Percentiles rank a stretch among this genome's conserved stretches.
Evolutionary conservation across 352 stramenopile species (phyloP).

Genomic region (Phytopythium helicoides): DNA sequence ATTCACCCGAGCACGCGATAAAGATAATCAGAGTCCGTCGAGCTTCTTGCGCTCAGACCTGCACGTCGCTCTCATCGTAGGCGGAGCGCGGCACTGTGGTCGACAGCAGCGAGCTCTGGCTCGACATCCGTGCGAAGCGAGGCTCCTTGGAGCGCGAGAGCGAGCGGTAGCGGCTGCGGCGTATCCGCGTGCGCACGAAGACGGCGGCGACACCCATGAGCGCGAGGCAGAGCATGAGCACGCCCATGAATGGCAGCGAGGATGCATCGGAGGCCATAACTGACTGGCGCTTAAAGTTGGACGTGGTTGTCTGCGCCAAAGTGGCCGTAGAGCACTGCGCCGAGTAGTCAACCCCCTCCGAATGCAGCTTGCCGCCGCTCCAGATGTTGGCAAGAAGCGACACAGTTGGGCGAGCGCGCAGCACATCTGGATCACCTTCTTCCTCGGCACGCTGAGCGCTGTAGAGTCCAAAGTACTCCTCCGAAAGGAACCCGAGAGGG

Average conservation of each 20-base stretch:
- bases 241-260: not conserved
- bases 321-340: not conserved
- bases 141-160: not conserved
- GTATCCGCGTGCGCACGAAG: not conserved
- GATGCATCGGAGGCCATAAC: not conserved
- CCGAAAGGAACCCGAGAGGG: slow-evolving; percentile 57
- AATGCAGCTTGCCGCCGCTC: slow-evolving; percentile 24
- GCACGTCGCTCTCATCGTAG: not conserved
- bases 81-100: no score
- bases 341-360: slow-evolving; percentile 35
- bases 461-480: slow-evolving; percentile 66
- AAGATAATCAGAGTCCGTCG: no score
- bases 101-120: slow-evolving; percentile 3
- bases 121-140: not conserved
- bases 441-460: slow-evolving; percentile 15
- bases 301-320: not conserved
- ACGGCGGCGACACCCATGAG: not conserved
- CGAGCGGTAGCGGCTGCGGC: slow-evolving; percentile 6
- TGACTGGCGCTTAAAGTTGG: slow-evolving; percentile 1
- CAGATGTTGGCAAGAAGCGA: slow-evolving; percentile 47
- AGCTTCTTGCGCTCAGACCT: not conserved
- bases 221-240: not conserved
- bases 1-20: no score
- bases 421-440: slow-evolving; percentile 20
- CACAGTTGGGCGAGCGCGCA: slow-evolving; percentile 51